Evolutionary conservation across 176 grass and related monocot species (phyloP), one percentile per base, ranked within the genome.

Genomic region (Cenchrus americanus): DNA sequence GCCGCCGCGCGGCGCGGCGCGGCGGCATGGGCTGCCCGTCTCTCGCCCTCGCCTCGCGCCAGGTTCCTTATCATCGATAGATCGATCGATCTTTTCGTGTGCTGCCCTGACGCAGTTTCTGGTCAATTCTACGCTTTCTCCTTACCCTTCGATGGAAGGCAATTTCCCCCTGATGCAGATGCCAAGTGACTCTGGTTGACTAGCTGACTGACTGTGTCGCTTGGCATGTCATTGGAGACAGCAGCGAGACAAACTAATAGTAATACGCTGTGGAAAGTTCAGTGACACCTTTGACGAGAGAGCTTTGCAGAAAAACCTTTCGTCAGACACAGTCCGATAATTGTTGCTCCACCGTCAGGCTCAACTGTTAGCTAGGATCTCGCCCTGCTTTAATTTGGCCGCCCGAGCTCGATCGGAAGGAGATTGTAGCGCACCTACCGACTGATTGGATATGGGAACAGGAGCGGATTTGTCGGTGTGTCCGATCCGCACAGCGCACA

Each of bases 391-490:
- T 30, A 30, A 30, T 30, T 48, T 6, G n/a, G 2, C 17, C 15
- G 15, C 27, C 37, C 37, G 51, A 54, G 14, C 77, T 30, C 78
- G 1, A 50, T 24, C 6, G 2, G 37, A 6, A 40, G 27, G 6
- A 40, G 27, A 10, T 48, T 68, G 63, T 23, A 30, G 76, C 12
- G 8, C 79, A 81, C 65, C 23, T 5, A 71, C 46, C 66, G 27
- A 21, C 14, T 71, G 80, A 60, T 71, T 82, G 14, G 67, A 19
- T 44, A 62, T 17, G 40, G n/a, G n/a, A 62, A 62, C 58, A 80
- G 55, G 14, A 0, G 40, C 46, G 9, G 58, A 27, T 78, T 43
- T 86, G 78, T 82, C 58, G 83, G 73, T 78, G 49, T 49, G 78
- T 60, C 82, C 64, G 34, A 37, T 37, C 34, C 34, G 2, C 34